These are phyloP conservation scores for Phlegmacium glaucopus DNA, from an alignment of 768 basidiomycete species.

Conservation along the genomic window DNA sequence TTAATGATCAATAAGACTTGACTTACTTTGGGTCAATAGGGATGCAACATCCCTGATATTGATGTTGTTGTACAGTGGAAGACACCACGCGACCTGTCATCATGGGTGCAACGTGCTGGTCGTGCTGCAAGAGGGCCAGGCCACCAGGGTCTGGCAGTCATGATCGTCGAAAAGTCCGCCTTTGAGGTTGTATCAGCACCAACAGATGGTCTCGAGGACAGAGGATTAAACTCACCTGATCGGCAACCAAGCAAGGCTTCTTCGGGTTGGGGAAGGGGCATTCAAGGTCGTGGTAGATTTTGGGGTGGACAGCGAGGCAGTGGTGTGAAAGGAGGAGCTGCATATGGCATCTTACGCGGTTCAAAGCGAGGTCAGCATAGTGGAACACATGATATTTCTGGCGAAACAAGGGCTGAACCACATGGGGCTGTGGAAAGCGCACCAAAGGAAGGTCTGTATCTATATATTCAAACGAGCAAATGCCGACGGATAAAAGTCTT, in stretches of 20 bases:
- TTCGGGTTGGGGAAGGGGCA: neutral
- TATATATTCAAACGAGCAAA: neutral
- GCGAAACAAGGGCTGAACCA: neutral
- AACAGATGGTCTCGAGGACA: no score
- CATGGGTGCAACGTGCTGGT: constrained; percentile 29
- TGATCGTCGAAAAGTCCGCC: constrained; percentile 20
- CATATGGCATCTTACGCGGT: neutral
- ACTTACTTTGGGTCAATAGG: constrained; percentile 12
- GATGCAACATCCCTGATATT: constrained; percentile 28
- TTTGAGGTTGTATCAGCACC: no score
- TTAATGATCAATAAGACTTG: neutral
- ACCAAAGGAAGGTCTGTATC: neutral
- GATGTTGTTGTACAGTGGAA: constrained; percentile 35
- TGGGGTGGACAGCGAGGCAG: neutral
- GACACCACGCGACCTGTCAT: constrained; percentile 19
- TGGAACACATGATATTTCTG: neutral
- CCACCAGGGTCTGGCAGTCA: constrained; percentile 15
- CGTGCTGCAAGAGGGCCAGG: constrained; percentile 21
- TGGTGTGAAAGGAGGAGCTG: neutral
- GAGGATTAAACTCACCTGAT: neutral
- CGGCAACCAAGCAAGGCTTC: neutral
- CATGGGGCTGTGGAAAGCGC: neutral
- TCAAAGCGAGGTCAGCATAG: no score
- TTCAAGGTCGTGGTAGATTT: neutral
- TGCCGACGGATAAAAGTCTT: neutral